Percentiles rank a stretch among this genome's conserved stretches.
Evolutionary conservation across 805 yeast genomes (phyloP).

Genomic region (Sugiyamaella valdiviana): DNA sequence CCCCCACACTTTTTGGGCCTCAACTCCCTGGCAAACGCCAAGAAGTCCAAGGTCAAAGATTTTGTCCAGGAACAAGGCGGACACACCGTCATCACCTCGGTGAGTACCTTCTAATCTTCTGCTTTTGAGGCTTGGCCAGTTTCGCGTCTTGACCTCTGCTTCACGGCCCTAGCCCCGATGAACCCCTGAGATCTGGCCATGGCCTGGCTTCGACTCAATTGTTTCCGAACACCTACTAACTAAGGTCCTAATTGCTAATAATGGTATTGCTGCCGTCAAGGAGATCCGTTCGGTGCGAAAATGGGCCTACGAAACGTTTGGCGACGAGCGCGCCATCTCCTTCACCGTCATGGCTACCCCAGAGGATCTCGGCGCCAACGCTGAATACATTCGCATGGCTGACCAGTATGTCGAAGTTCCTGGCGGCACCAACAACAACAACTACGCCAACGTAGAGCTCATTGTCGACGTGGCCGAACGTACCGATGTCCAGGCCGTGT

Average conservation of each 20-base stretch:
- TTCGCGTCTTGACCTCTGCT: not conserved
- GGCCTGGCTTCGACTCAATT: no score
- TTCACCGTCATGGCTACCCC: conserved; percentile 99
- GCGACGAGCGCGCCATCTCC: conserved; percentile 86
- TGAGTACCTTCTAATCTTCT: conserved; percentile 13
- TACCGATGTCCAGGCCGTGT: conserved; percentile 93
- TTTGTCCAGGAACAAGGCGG: conserved; percentile 84
- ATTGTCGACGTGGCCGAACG: conserved; percentile 97
- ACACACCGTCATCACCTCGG: conserved; percentile 83
- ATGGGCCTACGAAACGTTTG: conserved; percentile 99
- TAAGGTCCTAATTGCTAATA: conserved; percentile 82
- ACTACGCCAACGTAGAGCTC: conserved; percentile 95
- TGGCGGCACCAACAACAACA: conserved; percentile 98
- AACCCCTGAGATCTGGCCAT: no score
- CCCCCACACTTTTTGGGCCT: conserved; percentile 77
- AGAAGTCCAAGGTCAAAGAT: conserved; percentile 64
- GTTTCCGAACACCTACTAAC: no score
- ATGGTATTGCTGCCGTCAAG: conserved; percentile 99
- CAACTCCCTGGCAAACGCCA: conserved; percentile 70
- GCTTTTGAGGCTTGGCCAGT: not conserved
- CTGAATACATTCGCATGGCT: conserved; percentile 98
- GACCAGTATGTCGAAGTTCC: conserved; percentile 98
- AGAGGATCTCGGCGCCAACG: conserved; percentile 94
- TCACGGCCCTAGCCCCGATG: not conserved
- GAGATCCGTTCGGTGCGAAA: conserved; percentile 95